Base-by-base conservation (phyloP, 208 protist genomes). In the Crithidia brevicula region DNA sequence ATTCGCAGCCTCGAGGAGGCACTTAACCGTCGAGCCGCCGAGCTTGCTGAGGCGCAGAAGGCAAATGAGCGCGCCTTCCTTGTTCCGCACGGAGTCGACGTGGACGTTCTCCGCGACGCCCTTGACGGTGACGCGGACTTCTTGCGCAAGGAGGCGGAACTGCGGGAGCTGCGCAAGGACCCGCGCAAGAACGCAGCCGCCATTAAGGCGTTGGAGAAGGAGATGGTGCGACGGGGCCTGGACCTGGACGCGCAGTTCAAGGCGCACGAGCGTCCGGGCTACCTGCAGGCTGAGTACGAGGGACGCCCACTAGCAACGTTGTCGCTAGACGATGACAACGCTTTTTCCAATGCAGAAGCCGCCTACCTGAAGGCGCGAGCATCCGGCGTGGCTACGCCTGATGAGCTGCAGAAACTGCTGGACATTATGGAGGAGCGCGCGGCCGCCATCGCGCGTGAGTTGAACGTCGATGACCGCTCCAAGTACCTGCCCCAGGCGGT, bases 11-110 rank as follows among this genome's bases (percentile, higher is more conserved):
- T 89, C 3, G 83, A 88, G 63, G 68, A 80, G 0, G 46, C 22
- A 11, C 56, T 92, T 4, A 80, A 74, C 42, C 60, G 47, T 6
- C 81, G 81, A 1, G 86, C 78, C 8, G 40, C 69, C 13, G 52
- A 73, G 33, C 47, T 92, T 9, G 75, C 30, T 36, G 51, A 57
- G n/a, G 64, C 69, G 43, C 50, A 63, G 42, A 57, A 77, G 27
- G 38, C 23, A 2, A 65, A 54, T 28, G 82, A 82, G 45, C 77
- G 86, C 33, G 67, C 27, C 46, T 89, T 82, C 46, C 72, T 94
- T 25, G 50, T 71, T 15, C 43, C 25, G 4, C 30, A 67, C 23
- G 80, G 72, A 20, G 33, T 86, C 15, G 56, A 69, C 4, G 0
- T 72, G 15, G 56, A 43, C 18, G n/a, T 62, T 31, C 20, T 82